Evolutionary conservation across 2,329 filamentous ascomycete genomes (phyloP).

Genomic region (Didymella keratinophila): DNA sequence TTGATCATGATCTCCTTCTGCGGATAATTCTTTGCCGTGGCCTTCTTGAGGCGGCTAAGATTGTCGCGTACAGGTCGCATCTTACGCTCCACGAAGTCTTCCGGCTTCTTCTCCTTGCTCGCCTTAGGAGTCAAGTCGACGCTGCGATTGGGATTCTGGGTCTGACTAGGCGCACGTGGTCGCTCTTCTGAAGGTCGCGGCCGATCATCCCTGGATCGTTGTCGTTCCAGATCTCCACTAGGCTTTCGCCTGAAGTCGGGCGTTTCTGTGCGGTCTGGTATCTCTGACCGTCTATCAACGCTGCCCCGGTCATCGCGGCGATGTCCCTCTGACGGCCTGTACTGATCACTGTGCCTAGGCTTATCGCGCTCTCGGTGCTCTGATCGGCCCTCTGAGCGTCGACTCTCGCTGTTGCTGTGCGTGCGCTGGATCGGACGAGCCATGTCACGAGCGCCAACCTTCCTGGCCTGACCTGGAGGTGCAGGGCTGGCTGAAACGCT

Average conservation of each 20-base stretch:
- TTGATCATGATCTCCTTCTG: conserved; percentile 68
- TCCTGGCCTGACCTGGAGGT: conserved; percentile 56
- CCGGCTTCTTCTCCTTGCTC: conserved; percentile 41
- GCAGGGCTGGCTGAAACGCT: conserved; percentile 76
- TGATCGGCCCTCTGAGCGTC: conserved; percentile 42
- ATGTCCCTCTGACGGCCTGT: conserved; percentile 39
- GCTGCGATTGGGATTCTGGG: conserved; percentile 50
- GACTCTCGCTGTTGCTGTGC: conserved; percentile 49
- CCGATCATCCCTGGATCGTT: conserved; percentile 48
- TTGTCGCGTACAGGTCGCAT: conserved; percentile 68
- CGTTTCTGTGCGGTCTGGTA: conserved; percentile 49
- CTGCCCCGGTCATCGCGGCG: conserved; percentile 45
- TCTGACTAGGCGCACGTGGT: conserved; percentile 54
- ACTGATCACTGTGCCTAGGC: conserved; percentile 48
- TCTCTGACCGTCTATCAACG: conserved; percentile 50
- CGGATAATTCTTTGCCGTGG: conserved; percentile 69
- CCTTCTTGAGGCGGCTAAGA: conserved; percentile 66
- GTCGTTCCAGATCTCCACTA: conserved; percentile 54
- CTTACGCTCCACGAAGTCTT: conserved; percentile 61
- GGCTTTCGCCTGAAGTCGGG: conserved; percentile 54
- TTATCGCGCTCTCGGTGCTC: conserved; percentile 46
- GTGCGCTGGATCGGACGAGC: conserved; percentile 49
- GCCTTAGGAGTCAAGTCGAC: conserved; percentile 39
- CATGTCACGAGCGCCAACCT: conserved; percentile 45
- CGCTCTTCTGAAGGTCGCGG: conserved; percentile 60